These are phyloP conservation scores for Adansonia gregorii DNA, from an alignment of 441 rosid genomes.

Conservation along the genomic window DNA sequence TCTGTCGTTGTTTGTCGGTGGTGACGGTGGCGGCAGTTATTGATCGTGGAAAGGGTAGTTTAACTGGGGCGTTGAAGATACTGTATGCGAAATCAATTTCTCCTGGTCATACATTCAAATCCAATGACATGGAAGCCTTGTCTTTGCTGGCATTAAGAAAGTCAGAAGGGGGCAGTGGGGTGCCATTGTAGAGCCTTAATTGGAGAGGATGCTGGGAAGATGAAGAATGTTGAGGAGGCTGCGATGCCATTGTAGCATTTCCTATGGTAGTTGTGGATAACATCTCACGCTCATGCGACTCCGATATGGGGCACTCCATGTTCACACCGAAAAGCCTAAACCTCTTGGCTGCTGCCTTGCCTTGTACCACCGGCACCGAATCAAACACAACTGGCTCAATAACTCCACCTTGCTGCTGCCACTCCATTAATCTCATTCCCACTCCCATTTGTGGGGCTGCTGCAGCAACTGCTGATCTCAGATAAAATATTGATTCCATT, in stretches of 20 bases:
- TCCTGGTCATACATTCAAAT: conserved; percentile 39
- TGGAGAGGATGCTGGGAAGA: conserved; percentile 38
- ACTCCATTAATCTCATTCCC: conserved; percentile 27
- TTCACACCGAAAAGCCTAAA: conserved; percentile 74
- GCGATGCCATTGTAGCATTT: conserved; percentile 23
- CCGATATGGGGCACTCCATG: conserved; percentile 59
- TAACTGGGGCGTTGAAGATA: neutral
- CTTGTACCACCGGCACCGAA: conserved; percentile 66
- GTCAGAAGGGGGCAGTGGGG: conserved; percentile 34
- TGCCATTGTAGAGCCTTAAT: conserved; percentile 45
- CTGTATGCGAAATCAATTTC: neutral
- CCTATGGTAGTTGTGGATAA: conserved; percentile 28
- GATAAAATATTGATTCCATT: conserved; percentile 35
- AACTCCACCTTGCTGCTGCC: conserved; percentile 34
- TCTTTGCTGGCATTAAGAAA: conserved; percentile 44
- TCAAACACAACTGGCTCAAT: conserved; percentile 51
- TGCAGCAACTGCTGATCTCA: conserved; percentile 33
- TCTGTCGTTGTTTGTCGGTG: neutral
- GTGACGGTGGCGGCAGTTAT: neutral
- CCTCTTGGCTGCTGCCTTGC: conserved; percentile 55
- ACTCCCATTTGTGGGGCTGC: conserved; percentile 23
- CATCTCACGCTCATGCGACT: conserved; percentile 39
- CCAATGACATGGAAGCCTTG: conserved; percentile 48
- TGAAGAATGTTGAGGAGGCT: conserved; percentile 21
- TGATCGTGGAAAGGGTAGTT: neutral